Conservation (phyloP, 768 basidiomycete species). For the Boletus rufocinnamomeus region DNA sequence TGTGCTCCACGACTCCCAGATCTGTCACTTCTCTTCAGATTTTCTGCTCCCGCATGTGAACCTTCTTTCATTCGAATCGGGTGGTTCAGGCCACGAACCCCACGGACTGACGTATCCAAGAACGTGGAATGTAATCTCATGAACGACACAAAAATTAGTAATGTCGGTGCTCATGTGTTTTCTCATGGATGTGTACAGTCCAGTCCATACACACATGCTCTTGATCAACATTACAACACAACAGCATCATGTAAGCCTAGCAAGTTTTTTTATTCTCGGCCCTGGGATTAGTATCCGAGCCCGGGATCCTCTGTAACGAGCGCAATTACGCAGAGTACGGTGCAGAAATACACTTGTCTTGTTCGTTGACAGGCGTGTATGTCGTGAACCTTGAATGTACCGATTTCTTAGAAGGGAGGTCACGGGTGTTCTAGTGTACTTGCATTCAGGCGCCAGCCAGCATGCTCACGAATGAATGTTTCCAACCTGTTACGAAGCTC, state of each 20-base stretch:
- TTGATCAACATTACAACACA: not conserved
- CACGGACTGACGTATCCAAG: not conserved
- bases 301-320: not conserved
- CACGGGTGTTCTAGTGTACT: not conserved
- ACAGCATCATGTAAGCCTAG: not conserved
- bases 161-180: not conserved
- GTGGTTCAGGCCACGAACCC: not conserved
- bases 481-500: not conserved
- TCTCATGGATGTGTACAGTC: slow-evolving; percentile 6
- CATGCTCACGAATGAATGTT: not conserved
- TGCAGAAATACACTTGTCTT: not conserved
- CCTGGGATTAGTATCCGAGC: not conserved
- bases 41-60: not conserved
- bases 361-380: not conserved
- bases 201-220: no score
- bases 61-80: not conserved
- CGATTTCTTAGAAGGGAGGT: not conserved
- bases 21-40: not conserved
- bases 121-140: slow-evolving; percentile 8
- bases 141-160: not conserved
- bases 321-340: not conserved
- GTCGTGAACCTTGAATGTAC: not conserved
- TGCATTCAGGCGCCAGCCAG: not conserved
- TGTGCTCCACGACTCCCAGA: not conserved
- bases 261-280: not conserved